Evolutionary conservation across 2,329 filamentous ascomycete genomes (phyloP), one percentile per base, ranked within the genome.

Genomic region (Byssothecium circinans): DNA sequence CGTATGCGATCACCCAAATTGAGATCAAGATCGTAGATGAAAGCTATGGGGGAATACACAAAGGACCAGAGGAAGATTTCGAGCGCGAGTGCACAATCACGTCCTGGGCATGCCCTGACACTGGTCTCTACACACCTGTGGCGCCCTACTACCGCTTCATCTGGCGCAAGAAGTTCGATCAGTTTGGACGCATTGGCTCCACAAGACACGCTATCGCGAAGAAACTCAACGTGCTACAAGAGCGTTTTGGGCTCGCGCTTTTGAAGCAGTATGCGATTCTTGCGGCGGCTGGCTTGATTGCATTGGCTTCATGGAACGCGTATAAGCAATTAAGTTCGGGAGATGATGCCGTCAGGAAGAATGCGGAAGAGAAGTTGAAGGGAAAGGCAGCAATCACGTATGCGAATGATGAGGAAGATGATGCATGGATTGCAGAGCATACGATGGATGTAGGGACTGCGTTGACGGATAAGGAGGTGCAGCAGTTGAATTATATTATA

Each of bases 131-230:
- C 33, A 29, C 35, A 27, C 38, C 20, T 2, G 52, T 44, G 4
- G 43, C 45, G 17, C 55, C 55, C 19, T 52, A 41, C 18, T 59
- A 60, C 35, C 50, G 57, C 5, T 60, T 53, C 32, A 55, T 60
- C 11, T 58, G 57, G 57, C 41, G 56, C 12, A 37, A 29, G 30
- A 42, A 48, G 18, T 60, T 58, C 38, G 57, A 60, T 43, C 17
- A 47, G 7, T 49, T 50, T 34, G 57, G 57, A 8, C 43, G 57
- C 10, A 43, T 60, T 23, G 56, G 56, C 5, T 60, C 57, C n/a
- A 32, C 49, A 8, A 48, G 57, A 14, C 50, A 60, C 41, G 41
- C 47, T 2, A 19, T 56, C 2, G 29, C 47, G 19, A 27, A 34
- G 41, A 56, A 50, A 32, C 37, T 46, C 29, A 18, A 30, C 20